Evolutionary conservation across 176 grass and related monocot genomes (phyloP).

Genomic region (Eleusine coracana): DNA sequence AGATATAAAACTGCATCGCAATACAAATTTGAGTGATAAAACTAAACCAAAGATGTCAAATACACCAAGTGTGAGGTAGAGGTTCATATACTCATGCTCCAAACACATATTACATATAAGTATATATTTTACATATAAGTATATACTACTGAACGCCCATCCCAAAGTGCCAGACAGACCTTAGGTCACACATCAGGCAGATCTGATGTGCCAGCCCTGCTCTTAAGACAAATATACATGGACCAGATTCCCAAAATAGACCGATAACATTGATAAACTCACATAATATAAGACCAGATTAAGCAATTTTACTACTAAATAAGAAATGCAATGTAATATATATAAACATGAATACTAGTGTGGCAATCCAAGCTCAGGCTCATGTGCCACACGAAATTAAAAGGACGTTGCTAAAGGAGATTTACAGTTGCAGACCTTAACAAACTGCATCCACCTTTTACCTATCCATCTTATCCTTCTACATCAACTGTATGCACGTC

Average conservation of each 20-base stretch:
- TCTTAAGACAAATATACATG: neutral
- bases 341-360: neutral
- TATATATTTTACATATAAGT: neutral
- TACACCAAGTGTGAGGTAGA: slow-evolving; percentile 13
- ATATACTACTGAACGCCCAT: neutral
- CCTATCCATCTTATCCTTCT: neutral
- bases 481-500: neutral
- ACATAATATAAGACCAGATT: neutral
- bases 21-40: slow-evolving; percentile 8
- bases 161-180: neutral
- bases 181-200: neutral
- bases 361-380: neutral
- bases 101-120: neutral
- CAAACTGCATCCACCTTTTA: neutral
- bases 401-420: neutral
- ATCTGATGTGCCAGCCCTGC: neutral
- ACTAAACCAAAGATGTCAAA: neutral
- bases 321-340: neutral
- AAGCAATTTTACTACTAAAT: neutral
- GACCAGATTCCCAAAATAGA: neutral
- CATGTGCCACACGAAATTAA: neutral
- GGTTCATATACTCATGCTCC: neutral
- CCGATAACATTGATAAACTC: neutral
- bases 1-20: slow-evolving; percentile 28
- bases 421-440: neutral